Base-by-base conservation (phyloP, 1,284 basidiomycete species). In the Termitomyces sp. region DNA sequence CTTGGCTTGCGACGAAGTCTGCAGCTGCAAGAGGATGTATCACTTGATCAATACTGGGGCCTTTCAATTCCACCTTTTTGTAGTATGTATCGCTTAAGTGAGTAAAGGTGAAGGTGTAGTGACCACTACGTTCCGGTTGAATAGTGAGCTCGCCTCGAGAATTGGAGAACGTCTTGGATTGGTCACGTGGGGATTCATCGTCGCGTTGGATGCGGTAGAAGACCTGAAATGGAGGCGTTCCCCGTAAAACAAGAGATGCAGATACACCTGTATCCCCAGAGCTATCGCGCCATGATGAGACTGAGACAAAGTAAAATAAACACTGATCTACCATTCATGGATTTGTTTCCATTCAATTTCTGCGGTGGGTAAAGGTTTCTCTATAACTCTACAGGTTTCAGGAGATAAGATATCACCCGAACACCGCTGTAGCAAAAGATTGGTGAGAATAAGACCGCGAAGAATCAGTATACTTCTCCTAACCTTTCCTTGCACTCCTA, bases 241-340 rank as follows among this genome's bases (percentile, higher is more conserved):
- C 96, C 41, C 88, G 90, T 43, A 98, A 79, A 48, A 94, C 83
- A 44, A 98, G 84, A 12, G 88, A 84, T 5, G 92, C 92, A 26
- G 88, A 88, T 49, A 96, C 89, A 8, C 96, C 96, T 26, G 92
- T 94, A 61, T 98, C 94, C 12, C 94, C 93, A 34, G 93, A 94
- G 68, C 94, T 98, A 62, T 52, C 62, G 10, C 19, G 15, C n/a
- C 5, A 36, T 33, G 6, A 46, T 41, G 56, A 36, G 26, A 30
- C n/a, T 24, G 13, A 34, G 31, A 17, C 38, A 45, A 30, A 17
- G 51, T 38, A 8, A 19, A 34, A 13, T 36, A 33, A 36, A 24
- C 39, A 26, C 40, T 21, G n/a, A 38, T 58, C 42, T 63, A 90
- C 92, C 92, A 94, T 74, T 94, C 96, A 63, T 95, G 90, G 61